Percentiles rank a stretch among this genome's conserved stretches.
phyloP scores from a whole-genome alignment of 352 stramenopile species.

The Globisporangium recalcitrans region DNA sequence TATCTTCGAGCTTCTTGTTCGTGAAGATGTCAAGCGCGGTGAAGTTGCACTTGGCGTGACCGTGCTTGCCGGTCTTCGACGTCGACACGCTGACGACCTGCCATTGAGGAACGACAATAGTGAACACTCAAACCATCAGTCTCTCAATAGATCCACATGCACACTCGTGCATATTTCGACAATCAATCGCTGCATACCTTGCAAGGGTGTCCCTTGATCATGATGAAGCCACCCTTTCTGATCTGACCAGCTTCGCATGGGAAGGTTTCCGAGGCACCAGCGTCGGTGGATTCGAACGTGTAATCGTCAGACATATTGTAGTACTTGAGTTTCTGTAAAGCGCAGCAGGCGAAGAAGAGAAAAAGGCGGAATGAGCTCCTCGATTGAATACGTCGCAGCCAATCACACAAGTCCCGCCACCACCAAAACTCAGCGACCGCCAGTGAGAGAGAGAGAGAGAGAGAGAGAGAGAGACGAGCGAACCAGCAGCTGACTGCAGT shows the following conservation, averaged over 20 bases:
- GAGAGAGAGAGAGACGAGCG: not conserved
- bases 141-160: too few species aligned
- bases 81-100: constrained; percentile 94
- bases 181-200: constrained; percentile 82
- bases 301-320: constrained; percentile 58
- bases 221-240: constrained; percentile 99
- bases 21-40: constrained; percentile 99
- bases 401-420: not conserved
- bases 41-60: constrained; percentile 99
- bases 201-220: constrained; percentile 99
- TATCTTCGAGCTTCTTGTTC: constrained; percentile 99
- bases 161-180: not conserved
- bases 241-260: constrained; percentile 98
- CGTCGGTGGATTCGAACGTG: constrained; percentile 92
- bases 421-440: constrained; percentile 2
- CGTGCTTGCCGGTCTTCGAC: constrained; percentile 99
- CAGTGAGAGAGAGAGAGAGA: not conserved
- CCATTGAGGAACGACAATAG: not conserved
- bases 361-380: constrained; percentile 17
- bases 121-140: not conserved
- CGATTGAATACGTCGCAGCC: not conserved
- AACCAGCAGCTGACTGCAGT: not conserved
- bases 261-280: constrained; percentile 97
- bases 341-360: not conserved
- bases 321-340: constrained; percentile 13